Evolutionary conservation across 2,329 filamentous ascomycete species (phyloP), one percentile per base, ranked within the genome.

Genomic region (Penicillium glabrum): DNA sequence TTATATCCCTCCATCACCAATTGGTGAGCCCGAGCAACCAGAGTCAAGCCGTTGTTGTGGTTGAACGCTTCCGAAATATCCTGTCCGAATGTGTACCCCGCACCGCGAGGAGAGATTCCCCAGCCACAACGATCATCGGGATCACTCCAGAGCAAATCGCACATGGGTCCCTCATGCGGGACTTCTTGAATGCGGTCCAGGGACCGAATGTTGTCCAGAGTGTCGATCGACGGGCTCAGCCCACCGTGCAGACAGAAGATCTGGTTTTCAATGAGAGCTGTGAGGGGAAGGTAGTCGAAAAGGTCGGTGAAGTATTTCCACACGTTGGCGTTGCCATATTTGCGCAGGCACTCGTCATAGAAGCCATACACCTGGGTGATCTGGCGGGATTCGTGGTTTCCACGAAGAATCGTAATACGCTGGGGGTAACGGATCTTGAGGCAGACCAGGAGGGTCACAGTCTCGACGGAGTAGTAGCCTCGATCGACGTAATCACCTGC

Each of bases 1-100:
- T 98, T 99, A 79, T 98, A 99, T 48, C 95, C 95, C 77, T 99
- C 95, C 93, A 98, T 99, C 59, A 99, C 95, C 75, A 99, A 82
- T 80, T 99, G 95, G 83, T 99, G 95, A 54, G 95, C 95, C 77
- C 95, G 86, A 59, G 95, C 95, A 72, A 99, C 96, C 61, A 98
- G 82, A 53, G 93, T 98, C 77, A 99, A 80, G 56, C 93, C 93
- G 72, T 99, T 99, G 83, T 98, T 98, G 75, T 98, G 93, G 78
- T 98, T 98, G 82, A 99, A 99, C 1, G 93, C 93, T 80, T 99
- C 93, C 35, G 91, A 96, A 69, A 98, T 98, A 74, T 98, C 93
- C 79, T 97, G 93, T 58, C 91, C 92, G 71, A 96, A 96, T 29
- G 92, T 96, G 81, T 96, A 96, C 59, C 93, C 93, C 59, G 93